Conservation (phyloP, 495 filamentous ascomycete species). For the Podospora pseudopauciseta region DNA sequence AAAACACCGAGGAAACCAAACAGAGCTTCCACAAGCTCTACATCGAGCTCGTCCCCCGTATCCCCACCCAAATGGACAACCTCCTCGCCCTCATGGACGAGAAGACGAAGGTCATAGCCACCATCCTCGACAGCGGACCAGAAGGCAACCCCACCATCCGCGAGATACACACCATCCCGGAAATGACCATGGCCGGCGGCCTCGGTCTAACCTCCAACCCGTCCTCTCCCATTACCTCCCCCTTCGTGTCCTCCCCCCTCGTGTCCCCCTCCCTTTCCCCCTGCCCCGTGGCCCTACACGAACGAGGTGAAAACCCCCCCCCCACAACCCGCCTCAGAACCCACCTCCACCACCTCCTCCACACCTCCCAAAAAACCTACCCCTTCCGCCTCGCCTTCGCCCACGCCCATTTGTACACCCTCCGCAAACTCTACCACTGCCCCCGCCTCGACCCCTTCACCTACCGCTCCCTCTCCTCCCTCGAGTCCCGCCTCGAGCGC, state of each 20-base stretch:
- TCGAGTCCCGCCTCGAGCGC: slow-evolving; percentile 7
- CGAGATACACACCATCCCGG: neutral
- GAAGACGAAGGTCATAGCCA: neutral
- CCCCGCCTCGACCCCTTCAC: slow-evolving; percentile 12
- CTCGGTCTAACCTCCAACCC: neutral
- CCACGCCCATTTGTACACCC: neutral
- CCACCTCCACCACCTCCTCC: neutral
- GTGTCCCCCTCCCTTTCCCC: neutral
- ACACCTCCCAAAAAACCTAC: neutral
- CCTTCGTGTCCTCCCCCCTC: neutral
- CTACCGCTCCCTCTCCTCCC: slow-evolving; percentile 3
- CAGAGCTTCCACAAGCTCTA: neutral
- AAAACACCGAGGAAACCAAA: neutral
- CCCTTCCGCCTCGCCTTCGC: slow-evolving; percentile 3
- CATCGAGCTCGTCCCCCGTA: neutral
- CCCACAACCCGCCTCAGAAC: neutral
- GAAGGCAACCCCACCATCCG: neutral
- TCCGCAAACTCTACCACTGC: slow-evolving; percentile 3
- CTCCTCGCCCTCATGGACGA: neutral
- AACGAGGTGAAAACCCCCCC: no score
- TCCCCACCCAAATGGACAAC: neutral
- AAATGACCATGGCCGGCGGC: neutral
- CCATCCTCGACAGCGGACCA: neutral
- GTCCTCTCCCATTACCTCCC: neutral
- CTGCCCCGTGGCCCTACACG: no score